Evolutionary conservation across 176 grass and related monocot species (phyloP), one percentile per base, ranked within the genome.

Genomic region (Eremochloa ophiuroides): DNA sequence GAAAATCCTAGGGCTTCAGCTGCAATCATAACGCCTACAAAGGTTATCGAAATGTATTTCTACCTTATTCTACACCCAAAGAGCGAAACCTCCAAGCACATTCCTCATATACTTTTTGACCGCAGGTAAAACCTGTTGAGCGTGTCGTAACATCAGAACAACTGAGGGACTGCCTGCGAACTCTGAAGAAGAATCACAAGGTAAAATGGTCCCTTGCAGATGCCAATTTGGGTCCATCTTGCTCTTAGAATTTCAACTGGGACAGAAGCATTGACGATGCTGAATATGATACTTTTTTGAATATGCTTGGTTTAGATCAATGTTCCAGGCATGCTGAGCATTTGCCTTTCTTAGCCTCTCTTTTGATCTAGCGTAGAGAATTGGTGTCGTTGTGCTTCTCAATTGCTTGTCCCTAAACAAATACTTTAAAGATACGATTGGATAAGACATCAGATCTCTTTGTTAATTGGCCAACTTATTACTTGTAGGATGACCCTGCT

Each of bases 131-230:
- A 62, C 59, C 63, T 69, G 85, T 33, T 28, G 85, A 85, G 40
- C 83, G n/a, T 61, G 69, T 55, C 40, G 64, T 70, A 38, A 87
- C 44, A 73, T 70, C 90, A 67, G 94, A 92, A 71, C 83, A 93
- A 40, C 69, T 94, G 80, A 87, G 84, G 58, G 88, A 89, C n/a
- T 84, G 92, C 73, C 82, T 98, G 67, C 86, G 92, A 77, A 77
- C 28, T 87, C 77, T 94, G 26, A 98, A 85, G 71, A 94, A 71
- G 70, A 92, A 89, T 82, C 68, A 98, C 85, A 94, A 98, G 90
- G 95, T 94, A 88, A 74, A 83, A 16, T 38, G 18, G 14, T 76
- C n/a, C 18, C 67, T 63, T 81, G 9, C 62, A 62, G 61, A 80
- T 41, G 4, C 23, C 14, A 42, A 38, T 69, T 69, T 26, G 78